phyloP scores from a whole-genome alignment of 495 filamentous ascomycete genomes.

The Parachaetomium inaequale region DNA sequence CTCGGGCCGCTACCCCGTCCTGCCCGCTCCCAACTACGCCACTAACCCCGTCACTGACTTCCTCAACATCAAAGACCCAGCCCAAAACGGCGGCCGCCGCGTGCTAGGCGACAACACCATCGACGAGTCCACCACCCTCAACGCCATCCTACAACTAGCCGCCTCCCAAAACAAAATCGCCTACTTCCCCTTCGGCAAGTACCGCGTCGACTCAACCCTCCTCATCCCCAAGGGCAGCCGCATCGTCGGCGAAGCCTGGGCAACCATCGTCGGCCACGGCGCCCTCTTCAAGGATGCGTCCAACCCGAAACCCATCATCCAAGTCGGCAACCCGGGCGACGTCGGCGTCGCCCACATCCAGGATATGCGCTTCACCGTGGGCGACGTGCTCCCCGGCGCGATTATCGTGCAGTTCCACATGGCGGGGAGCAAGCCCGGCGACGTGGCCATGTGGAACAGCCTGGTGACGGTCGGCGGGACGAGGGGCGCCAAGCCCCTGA shows the following conservation, averaged over 20 bases:
- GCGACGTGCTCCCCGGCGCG: constrained; percentile 45
- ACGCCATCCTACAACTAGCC: constrained; percentile 37
- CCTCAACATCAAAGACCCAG: constrained; percentile 44
- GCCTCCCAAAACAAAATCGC: constrained; percentile 38
- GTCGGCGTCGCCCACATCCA: constrained; percentile 56
- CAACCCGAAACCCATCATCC: constrained; percentile 54
- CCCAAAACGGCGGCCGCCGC: constrained; percentile 40
- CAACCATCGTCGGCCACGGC: constrained; percentile 48
- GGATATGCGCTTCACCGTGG: constrained; percentile 52
- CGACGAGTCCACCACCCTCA: constrained; percentile 40
- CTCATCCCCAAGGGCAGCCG: constrained; percentile 54
- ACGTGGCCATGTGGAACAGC: constrained; percentile 61
- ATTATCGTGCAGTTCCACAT: constrained; percentile 59
- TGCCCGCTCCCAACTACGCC: constrained; percentile 41
- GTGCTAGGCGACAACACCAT: constrained; percentile 36
- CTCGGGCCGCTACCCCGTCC: constrained; percentile 32
- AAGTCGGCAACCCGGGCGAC: constrained; percentile 55
- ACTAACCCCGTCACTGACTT: constrained; percentile 34
- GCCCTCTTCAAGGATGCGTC: constrained; percentile 48
- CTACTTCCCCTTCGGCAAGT: constrained; percentile 49
- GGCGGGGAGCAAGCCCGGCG: constrained; percentile 48
- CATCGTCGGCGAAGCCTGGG: constrained; percentile 49
- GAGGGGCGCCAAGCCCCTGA: constrained; percentile 41
- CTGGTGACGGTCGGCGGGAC: constrained; percentile 60
- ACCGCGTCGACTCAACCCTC: constrained; percentile 46